Evolutionary conservation across 192 early-diverging fungal genomes (phyloP).

Genomic region (Backusella sp.): DNA sequence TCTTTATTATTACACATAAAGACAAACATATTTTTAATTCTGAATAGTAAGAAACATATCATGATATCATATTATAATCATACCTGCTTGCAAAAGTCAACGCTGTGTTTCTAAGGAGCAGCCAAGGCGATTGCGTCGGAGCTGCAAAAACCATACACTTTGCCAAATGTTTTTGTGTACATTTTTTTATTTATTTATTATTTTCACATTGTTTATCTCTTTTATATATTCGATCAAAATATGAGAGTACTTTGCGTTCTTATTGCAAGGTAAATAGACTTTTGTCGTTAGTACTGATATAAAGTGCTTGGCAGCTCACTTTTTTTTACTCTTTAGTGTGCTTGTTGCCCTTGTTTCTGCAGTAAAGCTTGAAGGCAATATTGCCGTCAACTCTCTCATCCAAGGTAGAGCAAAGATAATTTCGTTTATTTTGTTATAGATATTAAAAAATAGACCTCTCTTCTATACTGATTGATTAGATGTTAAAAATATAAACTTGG

Average conservation of each 20-base stretch:
- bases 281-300: background rate
- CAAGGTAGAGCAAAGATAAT: background rate
- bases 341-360: background rate
- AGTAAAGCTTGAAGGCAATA: constrained; percentile 5
- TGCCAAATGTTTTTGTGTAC: too few species aligned
- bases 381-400: constrained; percentile 1
- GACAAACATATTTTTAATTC: too few species aligned
- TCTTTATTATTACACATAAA: too few species aligned
- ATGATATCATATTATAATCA: too few species aligned
- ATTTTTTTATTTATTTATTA: background rate
- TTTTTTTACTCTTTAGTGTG: background rate
- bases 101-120: too few species aligned
- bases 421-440: too few species aligned
- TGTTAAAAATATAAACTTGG: background rate
- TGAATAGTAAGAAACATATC: too few species aligned
- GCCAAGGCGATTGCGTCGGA: too few species aligned
- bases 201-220: background rate
- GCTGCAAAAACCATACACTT: too few species aligned
- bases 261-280: background rate
- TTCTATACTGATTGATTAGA: background rate
- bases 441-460: too few species aligned
- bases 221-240: background rate
- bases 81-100: too few species aligned
- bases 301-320: background rate
- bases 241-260: constrained; percentile 5